phyloP scores from a whole-genome alignment of 805 yeast genomes.

The Candida odintsovae region DNA sequence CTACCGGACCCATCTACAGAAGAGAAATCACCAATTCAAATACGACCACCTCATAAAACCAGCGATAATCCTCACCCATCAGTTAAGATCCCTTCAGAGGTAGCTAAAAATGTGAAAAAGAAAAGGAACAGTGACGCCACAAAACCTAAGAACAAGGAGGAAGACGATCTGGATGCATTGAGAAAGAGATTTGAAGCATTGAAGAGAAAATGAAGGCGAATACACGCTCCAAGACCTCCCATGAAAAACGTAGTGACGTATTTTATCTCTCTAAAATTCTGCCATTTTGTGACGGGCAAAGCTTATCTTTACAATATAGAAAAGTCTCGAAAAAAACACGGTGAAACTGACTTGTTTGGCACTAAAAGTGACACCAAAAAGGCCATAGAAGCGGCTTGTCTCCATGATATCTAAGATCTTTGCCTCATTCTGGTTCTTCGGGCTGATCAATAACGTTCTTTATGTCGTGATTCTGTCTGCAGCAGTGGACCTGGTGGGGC shows the following conservation, averaged over 20 bases:
- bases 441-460: slow-evolving; percentile 79
- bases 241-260: too few species aligned
- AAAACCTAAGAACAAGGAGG: slow-evolving; percentile 20
- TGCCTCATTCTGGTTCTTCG: slow-evolving; percentile 71
- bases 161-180: slow-evolving; percentile 56
- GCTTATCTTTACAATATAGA: not conserved
- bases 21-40: slow-evolving; percentile 34
- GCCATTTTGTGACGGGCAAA: not conserved
- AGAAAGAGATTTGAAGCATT: slow-evolving; percentile 75
- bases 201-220: slow-evolving; percentile 31
- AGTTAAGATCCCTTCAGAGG: slow-evolving; percentile 35
- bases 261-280: too few species aligned
- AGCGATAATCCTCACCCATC: slow-evolving; percentile 34
- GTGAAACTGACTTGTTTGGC: not conserved
- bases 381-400: not conserved
- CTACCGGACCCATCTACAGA: slow-evolving; percentile 14
- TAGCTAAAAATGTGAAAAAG: slow-evolving; percentile 30
- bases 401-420: slow-evolving; percentile 25
- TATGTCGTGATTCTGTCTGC: slow-evolving; percentile 91
- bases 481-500: slow-evolving; percentile 87
- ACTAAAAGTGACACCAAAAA: not conserved
- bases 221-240: not conserved
- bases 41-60: slow-evolving; percentile 36
- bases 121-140: slow-evolving; percentile 21
- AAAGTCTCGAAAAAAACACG: not conserved